A percentile compares a stretch with the other conserved stretches of the same genome.
phyloP scores from a whole-genome alignment of 2,329 filamentous ascomycete genomes.

The Penicillium sp. region DNA sequence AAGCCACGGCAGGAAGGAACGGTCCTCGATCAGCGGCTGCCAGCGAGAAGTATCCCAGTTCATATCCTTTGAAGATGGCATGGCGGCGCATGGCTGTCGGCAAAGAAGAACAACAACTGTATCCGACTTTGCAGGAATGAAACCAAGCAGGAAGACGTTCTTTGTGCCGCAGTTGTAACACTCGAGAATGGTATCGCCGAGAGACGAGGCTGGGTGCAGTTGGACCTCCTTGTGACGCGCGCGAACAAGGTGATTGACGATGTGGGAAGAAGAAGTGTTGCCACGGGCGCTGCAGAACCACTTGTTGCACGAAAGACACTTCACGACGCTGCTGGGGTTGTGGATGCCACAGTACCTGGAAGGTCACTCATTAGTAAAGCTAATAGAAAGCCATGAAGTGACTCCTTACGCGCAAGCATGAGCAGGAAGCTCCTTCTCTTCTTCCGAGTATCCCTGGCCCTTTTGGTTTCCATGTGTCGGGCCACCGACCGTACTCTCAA shows the following conservation, averaged over 20 bases:
- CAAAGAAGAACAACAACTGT: constrained; percentile 96
- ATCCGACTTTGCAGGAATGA: constrained; percentile 97
- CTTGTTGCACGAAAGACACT: constrained; percentile 91
- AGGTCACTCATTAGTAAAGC: constrained; percentile 17
- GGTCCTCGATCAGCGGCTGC: constrained; percentile 96
- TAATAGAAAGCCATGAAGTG: neutral
- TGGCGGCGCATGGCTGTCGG: constrained; percentile 91
- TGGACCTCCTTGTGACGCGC: constrained; percentile 98
- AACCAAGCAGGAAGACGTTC: constrained; percentile 94
- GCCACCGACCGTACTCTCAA: constrained; percentile 71
- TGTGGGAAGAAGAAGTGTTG: constrained; percentile 94
- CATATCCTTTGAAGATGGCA: constrained; percentile 97
- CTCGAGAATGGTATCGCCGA: constrained; percentile 93
- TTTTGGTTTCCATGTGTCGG: constrained; percentile 71
- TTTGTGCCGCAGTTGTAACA: constrained; percentile 99
- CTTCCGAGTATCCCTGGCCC: constrained; percentile 56
- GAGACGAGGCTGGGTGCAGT: constrained; percentile 83
- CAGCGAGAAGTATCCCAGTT: constrained; percentile 98
- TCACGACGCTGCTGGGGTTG: constrained; percentile 90
- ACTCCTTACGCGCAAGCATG: constrained; percentile 88
- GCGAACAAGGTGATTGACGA: constrained; percentile 95
- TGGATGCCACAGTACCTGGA: constrained; percentile 92
- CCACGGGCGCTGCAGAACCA: constrained; percentile 99
- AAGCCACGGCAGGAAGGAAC: constrained; percentile 91
- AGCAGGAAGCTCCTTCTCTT: constrained; percentile 83